Evolutionary conservation across 306 rosid species (phyloP).

Genomic region (Lupinus albus): DNA sequence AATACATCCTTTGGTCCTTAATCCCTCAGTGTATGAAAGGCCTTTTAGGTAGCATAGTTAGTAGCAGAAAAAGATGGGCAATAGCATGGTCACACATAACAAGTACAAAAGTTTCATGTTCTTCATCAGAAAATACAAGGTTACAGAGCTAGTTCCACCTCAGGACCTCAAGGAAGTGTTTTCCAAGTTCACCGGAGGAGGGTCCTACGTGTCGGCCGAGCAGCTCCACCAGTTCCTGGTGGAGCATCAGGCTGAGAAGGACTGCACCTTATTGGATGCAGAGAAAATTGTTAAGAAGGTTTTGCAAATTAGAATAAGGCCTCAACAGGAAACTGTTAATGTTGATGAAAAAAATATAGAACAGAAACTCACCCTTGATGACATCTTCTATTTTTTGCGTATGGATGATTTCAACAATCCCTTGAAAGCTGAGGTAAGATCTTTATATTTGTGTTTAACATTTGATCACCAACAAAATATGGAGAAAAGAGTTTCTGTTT

Average conservation of each 20-base stretch:
- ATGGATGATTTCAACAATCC: slow-evolving; percentile 63
- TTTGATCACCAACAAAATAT: neutral
- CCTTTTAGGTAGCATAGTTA: slow-evolving; percentile 25
- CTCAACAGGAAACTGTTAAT: slow-evolving; percentile 7
- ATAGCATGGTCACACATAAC: slow-evolving; percentile 45
- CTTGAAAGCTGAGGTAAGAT: slow-evolving; percentile 58
- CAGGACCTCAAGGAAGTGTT: slow-evolving; percentile 61
- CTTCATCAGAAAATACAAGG: slow-evolving; percentile 73
- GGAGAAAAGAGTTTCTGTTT: slow-evolving; percentile 23
- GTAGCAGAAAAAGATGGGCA: slow-evolving; percentile 28
- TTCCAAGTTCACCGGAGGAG: slow-evolving; percentile 54
- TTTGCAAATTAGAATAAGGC: slow-evolving; percentile 39
- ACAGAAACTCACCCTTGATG: slow-evolving; percentile 50
- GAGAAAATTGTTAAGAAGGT: slow-evolving; percentile 48
- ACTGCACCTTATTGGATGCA: slow-evolving; percentile 44
- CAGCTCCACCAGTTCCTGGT: slow-evolving; percentile 63
- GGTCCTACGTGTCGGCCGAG: slow-evolving; percentile 49
- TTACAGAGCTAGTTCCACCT: slow-evolving; percentile 61
- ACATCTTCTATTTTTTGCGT: slow-evolving; percentile 60
- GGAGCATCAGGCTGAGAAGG: slow-evolving; percentile 66
- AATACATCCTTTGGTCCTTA: slow-evolving; percentile 28
- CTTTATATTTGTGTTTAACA: neutral
- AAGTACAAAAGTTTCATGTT: slow-evolving; percentile 67
- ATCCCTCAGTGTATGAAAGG: neutral
- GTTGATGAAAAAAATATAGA: slow-evolving; percentile 4